Conservation (phyloP, 768 basidiomycete genomes). For the Paxillus rubicundulus region DNA sequence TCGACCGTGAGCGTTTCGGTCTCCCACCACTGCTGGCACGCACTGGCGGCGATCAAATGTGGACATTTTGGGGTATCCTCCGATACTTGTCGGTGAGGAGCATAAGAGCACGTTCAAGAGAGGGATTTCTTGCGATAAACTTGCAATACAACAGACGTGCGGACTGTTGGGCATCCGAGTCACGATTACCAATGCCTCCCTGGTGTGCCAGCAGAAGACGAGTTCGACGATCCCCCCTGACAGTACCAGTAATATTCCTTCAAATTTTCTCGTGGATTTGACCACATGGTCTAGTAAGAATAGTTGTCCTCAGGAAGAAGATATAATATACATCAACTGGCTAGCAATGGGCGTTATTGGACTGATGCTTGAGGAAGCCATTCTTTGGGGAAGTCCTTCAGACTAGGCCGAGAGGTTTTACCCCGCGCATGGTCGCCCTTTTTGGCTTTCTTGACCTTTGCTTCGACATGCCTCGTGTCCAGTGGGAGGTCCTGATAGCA, state of each 20-base stretch:
- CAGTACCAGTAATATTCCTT: not conserved
- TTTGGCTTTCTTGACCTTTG: conserved; percentile 69
- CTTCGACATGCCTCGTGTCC: conserved; percentile 78
- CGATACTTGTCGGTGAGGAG: conserved; percentile 36
- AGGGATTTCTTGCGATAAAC: conserved; percentile 11
- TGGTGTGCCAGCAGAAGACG: not conserved
- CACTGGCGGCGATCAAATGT: conserved; percentile 38
- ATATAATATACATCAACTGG: conserved; percentile 11
- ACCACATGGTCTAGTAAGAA: conserved; percentile 1
- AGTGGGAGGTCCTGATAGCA: conserved; percentile 65
- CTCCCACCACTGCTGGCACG: conserved; percentile 53
- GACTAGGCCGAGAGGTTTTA: conserved; percentile 56
- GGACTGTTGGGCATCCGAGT: conserved; percentile 38
- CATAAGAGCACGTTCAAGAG: not conserved
- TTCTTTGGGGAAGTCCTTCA: conserved; percentile 80
- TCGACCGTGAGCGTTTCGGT: conserved; percentile 47
- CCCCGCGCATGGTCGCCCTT: conserved; percentile 66
- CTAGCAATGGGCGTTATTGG: not conserved
- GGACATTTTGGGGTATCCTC: conserved; percentile 60
- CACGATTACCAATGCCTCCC: not conserved
- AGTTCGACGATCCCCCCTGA: no score
- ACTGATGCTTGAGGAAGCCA: conserved; percentile 58
- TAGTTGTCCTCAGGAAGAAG: not conserved
- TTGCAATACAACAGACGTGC: conserved; percentile 56
- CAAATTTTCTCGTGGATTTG: not conserved